Evolutionary conservation across 2,329 filamentous ascomycete species (phyloP).

Genomic region (Monilinia aucupariae): DNA sequence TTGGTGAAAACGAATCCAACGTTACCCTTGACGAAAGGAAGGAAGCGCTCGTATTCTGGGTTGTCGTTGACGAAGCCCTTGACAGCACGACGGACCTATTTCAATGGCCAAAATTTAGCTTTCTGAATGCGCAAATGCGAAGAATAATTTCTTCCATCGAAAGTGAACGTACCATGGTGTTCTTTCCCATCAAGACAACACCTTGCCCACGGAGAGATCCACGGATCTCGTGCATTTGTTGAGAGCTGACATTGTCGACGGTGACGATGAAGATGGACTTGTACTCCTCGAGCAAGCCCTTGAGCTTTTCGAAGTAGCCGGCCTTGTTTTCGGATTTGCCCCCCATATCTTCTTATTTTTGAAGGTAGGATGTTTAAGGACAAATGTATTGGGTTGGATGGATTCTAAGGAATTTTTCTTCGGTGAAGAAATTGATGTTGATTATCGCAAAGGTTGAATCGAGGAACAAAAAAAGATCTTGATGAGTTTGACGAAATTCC

Average conservation of each 20-base stretch:
- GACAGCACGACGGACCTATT: constrained; percentile 85
- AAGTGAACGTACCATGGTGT: constrained; percentile 77
- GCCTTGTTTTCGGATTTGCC: constrained; percentile 93
- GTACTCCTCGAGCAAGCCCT: constrained; percentile 93
- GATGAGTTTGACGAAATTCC: constrained; percentile 14
- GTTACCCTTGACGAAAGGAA: constrained; percentile 95
- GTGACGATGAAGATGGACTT: constrained; percentile 94
- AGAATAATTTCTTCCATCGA: not conserved
- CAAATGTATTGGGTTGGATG: constrained; percentile 39
- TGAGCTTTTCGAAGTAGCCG: constrained; percentile 99
- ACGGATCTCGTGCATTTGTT: constrained; percentile 99
- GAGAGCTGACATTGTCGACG: constrained; percentile 99
- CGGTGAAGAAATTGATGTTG: constrained; percentile 15
- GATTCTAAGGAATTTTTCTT: constrained; percentile 19
- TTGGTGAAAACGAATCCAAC: constrained; percentile 99
- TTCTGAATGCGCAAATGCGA: not conserved
- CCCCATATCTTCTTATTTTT: constrained; percentile 94
- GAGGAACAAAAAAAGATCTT: not conserved
- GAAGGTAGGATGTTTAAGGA: constrained; percentile 99
- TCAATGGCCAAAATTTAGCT: constrained; percentile 9
- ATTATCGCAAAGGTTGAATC: constrained; percentile 10
- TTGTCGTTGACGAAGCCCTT: constrained; percentile 87
- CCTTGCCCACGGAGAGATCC: constrained; percentile 81
- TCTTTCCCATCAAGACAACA: constrained; percentile 99
- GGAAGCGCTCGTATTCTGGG: constrained; percentile 96